Conservation (phyloP, 441 rosid species). For the Sinapis alba region DNA sequence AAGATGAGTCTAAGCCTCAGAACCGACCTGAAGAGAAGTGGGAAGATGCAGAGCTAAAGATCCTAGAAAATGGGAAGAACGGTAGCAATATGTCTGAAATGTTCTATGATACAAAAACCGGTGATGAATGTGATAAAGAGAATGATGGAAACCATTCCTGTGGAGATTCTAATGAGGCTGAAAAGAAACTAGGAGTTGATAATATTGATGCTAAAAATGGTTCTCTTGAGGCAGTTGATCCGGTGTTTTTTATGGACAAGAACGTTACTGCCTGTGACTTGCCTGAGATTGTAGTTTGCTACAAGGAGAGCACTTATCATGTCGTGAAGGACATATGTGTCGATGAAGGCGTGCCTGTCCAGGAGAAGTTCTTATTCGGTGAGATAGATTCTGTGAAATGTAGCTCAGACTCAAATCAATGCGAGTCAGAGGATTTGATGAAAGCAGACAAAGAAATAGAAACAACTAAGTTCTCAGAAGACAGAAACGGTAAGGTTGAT, state of each 20-base stretch:
- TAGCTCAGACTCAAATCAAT: slow-evolving; percentile 24
- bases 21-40: slow-evolving; percentile 30
- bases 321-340: slow-evolving; percentile 78
- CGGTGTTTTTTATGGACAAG: slow-evolving; percentile 56
- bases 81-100: slow-evolving; percentile 20
- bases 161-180: slow-evolving; percentile 23
- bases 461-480: slow-evolving; percentile 20
- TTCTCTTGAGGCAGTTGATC: slow-evolving; percentile 40
- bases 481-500: not conserved
- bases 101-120: slow-evolving; percentile 39
- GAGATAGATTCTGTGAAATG: slow-evolving; percentile 39
- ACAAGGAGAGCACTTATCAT: slow-evolving; percentile 56
- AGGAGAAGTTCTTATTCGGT: slow-evolving; percentile 58
- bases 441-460: slow-evolving; percentile 25
- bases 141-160: slow-evolving; percentile 39
- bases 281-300: slow-evolving; percentile 69
- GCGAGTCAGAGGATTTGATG: slow-evolving; percentile 35
- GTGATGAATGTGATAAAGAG: slow-evolving; percentile 36
- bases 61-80: slow-evolving; percentile 33
- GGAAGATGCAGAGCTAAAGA: slow-evolving; percentile 39
- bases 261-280: slow-evolving; percentile 55
- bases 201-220: slow-evolving; percentile 12
- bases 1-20: slow-evolving; percentile 37
- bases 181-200: not conserved
- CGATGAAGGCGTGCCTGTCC: slow-evolving; percentile 68